Conservation (phyloP, 192 early-diverging fungal genomes). For the Coemansia sp. region DNA sequence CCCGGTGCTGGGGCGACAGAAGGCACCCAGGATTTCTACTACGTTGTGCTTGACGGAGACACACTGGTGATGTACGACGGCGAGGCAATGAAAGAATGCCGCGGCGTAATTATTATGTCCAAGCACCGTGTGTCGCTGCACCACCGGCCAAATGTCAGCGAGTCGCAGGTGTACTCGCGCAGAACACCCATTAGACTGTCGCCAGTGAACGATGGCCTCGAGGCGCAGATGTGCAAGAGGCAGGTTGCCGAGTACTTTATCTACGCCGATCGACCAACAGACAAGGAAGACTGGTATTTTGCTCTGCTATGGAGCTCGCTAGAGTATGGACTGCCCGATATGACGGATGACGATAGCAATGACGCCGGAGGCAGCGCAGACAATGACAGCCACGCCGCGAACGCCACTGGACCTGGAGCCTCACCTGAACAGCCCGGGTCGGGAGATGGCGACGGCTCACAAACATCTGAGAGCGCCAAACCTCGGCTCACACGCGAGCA, state of each 20-base stretch:
- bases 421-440: background rate
- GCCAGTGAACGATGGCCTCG: constrained; percentile 20
- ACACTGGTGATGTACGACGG: constrained; percentile 83
- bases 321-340: constrained; percentile 21
- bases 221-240: constrained; percentile 16
- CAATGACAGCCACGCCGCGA: background rate
- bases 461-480: background rate
- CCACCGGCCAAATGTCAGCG: constrained; percentile 49
- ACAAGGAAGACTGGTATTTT: constrained; percentile 92
- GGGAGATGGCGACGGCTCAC: constrained; percentile 3
- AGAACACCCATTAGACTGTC: constrained; percentile 55
- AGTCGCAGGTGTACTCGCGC: constrained; percentile 65
- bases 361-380: background rate
- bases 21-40: constrained; percentile 56
- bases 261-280: constrained; percentile 59
- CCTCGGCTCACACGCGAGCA: constrained; percentile 17
- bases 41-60: constrained; percentile 73
- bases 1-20: constrained; percentile 13
- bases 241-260: constrained; percentile 58
- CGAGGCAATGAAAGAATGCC: constrained; percentile 73
- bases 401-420: background rate
- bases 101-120: constrained; percentile 71
- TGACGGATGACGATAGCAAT: constrained; percentile 27
- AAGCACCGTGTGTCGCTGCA: constrained; percentile 66
- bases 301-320: constrained; percentile 71